Conservation (phyloP, 805 yeast genomes). For the Cyberlindnera veronae region DNA sequence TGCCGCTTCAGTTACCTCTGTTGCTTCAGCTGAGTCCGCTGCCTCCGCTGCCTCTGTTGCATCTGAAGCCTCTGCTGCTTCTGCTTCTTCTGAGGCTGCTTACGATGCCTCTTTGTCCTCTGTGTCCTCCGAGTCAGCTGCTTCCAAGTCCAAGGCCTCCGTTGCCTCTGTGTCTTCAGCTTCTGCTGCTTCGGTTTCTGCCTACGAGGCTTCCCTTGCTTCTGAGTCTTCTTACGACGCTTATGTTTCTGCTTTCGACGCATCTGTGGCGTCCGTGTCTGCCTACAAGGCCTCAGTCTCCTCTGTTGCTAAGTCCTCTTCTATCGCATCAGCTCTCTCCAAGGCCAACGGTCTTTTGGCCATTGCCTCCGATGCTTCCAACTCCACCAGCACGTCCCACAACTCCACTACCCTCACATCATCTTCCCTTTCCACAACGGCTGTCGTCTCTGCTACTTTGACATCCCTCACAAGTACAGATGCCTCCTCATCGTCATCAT, state of each 20-base stretch:
- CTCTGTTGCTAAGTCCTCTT: constrained; percentile 14
- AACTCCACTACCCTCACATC: constrained; percentile 35
- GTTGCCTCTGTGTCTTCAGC: constrained; percentile 22
- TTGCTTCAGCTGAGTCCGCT: constrained; percentile 28
- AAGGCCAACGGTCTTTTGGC: constrained; percentile 39
- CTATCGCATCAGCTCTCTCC: constrained; percentile 26
- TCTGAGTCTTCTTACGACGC: constrained; percentile 8
- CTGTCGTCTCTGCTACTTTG: constrained; percentile 19
- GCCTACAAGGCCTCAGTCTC: constrained; percentile 16
- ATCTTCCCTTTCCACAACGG: constrained; percentile 20
- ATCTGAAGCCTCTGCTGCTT: constrained; percentile 23
- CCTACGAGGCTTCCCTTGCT: constrained; percentile 15
- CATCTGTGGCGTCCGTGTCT: constrained; percentile 22
- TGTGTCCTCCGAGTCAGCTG: too few relatives aligned
- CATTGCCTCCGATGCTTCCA: constrained; percentile 37
- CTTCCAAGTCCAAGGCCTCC: constrained; percentile 22
- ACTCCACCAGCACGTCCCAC: constrained; percentile 22
- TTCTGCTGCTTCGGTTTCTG: constrained; percentile 15
- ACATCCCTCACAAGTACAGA: constrained; percentile 20
- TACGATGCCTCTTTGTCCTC: constrained; percentile 14
- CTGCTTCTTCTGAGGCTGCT: constrained; percentile 15
- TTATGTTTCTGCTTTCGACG: constrained; percentile 19
- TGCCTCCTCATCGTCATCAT: constrained; percentile 31
- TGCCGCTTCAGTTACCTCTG: constrained; percentile 20
- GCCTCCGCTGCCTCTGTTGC: constrained; percentile 20